A percentile compares a stretch with the other conserved stretches of the same genome.
Conservation (phyloP, 2,329 filamentous ascomycete species). For the Xylariaceae sp. region DNA sequence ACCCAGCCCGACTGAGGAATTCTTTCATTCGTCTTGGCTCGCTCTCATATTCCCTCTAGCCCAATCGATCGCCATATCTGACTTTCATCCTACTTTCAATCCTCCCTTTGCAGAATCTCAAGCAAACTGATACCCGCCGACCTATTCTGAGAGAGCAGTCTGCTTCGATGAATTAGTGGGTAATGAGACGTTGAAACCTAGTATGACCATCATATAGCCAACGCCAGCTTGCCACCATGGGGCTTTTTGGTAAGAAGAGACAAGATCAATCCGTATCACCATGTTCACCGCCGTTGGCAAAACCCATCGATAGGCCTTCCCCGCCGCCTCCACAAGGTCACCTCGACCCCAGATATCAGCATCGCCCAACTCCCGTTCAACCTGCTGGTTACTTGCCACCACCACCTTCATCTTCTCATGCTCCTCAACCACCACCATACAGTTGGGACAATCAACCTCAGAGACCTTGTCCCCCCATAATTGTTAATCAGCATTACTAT, state of each 20-base stretch:
- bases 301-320: background rate
- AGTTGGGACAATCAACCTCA: conserved; percentile 29
- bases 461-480: conserved; percentile 36
- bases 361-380: conserved; percentile 2
- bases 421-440: conserved; percentile 16
- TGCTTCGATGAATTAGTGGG: background rate
- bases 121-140: background rate
- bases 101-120: no score
- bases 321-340: background rate
- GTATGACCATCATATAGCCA: background rate
- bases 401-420: conserved; percentile 21
- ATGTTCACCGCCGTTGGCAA: no score
- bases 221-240: conserved; percentile 11
- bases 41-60: background rate
- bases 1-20: no score
- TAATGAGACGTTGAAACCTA: background rate
- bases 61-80: background rate
- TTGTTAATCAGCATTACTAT: conserved; percentile 53
- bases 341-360: background rate
- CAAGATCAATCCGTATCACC: conserved; percentile 3
- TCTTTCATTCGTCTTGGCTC: no score
- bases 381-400: conserved; percentile 15
- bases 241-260: conserved; percentile 19
- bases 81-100: no score
- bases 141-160: background rate